A percentile compares a stretch with the other conserved stretches of the same genome.
Evolutionary conservation across 495 filamentous ascomycete species (phyloP).

Genomic region (Daldinia grandis): DNA sequence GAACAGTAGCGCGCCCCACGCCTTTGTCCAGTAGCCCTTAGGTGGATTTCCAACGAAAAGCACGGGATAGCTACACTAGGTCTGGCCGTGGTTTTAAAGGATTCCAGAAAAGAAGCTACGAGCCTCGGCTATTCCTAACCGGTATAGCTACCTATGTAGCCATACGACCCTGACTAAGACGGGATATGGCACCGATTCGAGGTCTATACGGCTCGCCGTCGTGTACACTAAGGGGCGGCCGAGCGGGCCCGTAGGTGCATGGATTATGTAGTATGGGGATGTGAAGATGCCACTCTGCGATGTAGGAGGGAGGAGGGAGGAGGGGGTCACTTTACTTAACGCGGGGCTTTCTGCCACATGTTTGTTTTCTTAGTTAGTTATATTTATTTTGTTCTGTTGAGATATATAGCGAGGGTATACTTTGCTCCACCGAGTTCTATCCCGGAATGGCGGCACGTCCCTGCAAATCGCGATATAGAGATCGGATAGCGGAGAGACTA

Average conservation of each 20-base stretch:
- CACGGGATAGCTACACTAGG: neutral
- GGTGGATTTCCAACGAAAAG: neutral
- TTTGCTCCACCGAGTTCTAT: neutral
- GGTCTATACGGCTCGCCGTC: neutral
- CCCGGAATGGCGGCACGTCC: neutral
- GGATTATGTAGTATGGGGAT: constrained; percentile 3
- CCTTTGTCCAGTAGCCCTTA: neutral
- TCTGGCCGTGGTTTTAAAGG: neutral
- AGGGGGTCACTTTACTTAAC: neutral
- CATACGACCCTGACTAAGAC: neutral
- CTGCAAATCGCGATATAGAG: neutral
- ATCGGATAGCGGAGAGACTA: neutral
- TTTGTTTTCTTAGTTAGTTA: neutral
- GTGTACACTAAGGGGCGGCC: neutral
- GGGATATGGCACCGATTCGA: neutral
- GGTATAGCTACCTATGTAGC: neutral
- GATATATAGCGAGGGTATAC: neutral
- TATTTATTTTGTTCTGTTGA: neutral
- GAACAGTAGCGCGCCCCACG: neutral
- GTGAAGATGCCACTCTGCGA: neutral
- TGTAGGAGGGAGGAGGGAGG: too few species aligned
- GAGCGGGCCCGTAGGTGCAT: constrained; percentile 14
- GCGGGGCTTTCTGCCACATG: neutral
- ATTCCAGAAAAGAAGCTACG: neutral
- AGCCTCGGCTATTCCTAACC: neutral